Percentiles rank a stretch among this genome's conserved stretches.
phyloP scores from a whole-genome alignment of 306 rosid genomes.

The Acacia crassicarpa region DNA sequence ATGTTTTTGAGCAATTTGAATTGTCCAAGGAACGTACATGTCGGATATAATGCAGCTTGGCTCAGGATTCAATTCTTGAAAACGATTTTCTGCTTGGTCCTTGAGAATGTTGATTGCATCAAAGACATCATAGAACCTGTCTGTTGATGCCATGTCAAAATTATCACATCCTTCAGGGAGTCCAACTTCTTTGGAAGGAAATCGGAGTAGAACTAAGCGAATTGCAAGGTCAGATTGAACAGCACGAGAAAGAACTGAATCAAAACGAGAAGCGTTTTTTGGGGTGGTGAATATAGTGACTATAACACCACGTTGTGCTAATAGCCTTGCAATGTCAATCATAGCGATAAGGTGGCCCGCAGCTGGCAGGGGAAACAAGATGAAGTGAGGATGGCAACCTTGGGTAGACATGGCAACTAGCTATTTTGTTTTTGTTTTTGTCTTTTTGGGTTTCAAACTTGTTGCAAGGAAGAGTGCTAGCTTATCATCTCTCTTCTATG shows the following conservation, averaged over 20 bases:
- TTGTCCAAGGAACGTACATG: conserved; percentile 54
- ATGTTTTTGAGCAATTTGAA: conserved; percentile 38
- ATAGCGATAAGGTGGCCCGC: conserved; percentile 46
- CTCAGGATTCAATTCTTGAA: conserved; percentile 33
- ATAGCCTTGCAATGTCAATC: conserved; percentile 43
- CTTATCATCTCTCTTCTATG: background rate
- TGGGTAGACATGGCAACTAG: background rate
- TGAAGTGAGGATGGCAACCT: conserved; percentile 21
- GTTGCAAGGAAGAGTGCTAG: background rate
- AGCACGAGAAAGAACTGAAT: conserved; percentile 36
- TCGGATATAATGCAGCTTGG: conserved; percentile 69
- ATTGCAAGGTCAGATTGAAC: conserved; percentile 36
- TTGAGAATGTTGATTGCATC: conserved; percentile 29
- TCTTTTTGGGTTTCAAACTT: background rate
- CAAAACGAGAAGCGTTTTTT: conserved; percentile 38
- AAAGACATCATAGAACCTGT: background rate
- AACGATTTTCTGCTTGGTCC: conserved; percentile 34
- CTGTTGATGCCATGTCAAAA: conserved; percentile 39
- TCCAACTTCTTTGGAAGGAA: conserved; percentile 44
- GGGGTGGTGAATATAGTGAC: conserved; percentile 51
- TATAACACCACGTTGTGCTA: conserved; percentile 39
- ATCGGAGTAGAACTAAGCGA: conserved; percentile 1
- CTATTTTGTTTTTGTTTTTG: background rate
- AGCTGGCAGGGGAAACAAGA: conserved; percentile 37
- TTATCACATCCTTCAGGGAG: conserved; percentile 59